Base-by-base conservation (phyloP, 2,329 filamentous ascomycete genomes). In the Drechslera avenae region DNA sequence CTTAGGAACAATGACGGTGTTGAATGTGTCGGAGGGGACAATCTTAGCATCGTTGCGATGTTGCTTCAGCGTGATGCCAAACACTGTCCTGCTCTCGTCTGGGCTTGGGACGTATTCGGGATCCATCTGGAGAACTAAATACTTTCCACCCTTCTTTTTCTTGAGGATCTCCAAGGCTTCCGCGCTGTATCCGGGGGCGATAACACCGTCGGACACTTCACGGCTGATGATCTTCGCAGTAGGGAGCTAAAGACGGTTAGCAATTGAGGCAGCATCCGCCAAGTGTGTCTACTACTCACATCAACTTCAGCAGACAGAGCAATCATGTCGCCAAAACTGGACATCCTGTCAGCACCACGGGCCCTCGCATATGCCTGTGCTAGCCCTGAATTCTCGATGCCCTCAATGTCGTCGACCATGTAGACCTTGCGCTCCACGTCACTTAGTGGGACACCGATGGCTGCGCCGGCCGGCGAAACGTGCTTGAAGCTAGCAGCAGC, bases 81-180 rank as follows among this genome's bases (percentile, higher is more conserved):
- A 97, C 50, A 97, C 88, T 17, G 89, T 94, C 63, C 94, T 86
- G 44, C 85, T 86, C 81, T 99, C 94, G 64, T 86, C 83, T 5
- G 76, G 59, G 10, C 81, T 74, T n/a, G 94, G 93, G 58, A 84
- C 83, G 77, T 92, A 97, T 63, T 88, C 84, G 44, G 89, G 86
- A 72, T 99, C 91, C 79, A 99, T 97, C 78, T 97, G 86, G 34
- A 97, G 86, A 39, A 97, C 89, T 39, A 97, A 86, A 80, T 97
- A 99, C 75, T 91, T 95, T 71, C 94, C 94, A 46, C 88, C 92
- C 83, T 99, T 99, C 84, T 99, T 99, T 85, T 96, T 97, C 77
- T 86, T 89, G 59, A 99, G 84, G 56, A 99, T 91, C 68, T 89
- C 90, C 14, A 97, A 84, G 14, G 94, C 94, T 58, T 90, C 91